These are phyloP conservation scores for Cyclanthera cordifolia DNA, from an alignment of 306 rosid species.

Conservation along the genomic window DNA sequence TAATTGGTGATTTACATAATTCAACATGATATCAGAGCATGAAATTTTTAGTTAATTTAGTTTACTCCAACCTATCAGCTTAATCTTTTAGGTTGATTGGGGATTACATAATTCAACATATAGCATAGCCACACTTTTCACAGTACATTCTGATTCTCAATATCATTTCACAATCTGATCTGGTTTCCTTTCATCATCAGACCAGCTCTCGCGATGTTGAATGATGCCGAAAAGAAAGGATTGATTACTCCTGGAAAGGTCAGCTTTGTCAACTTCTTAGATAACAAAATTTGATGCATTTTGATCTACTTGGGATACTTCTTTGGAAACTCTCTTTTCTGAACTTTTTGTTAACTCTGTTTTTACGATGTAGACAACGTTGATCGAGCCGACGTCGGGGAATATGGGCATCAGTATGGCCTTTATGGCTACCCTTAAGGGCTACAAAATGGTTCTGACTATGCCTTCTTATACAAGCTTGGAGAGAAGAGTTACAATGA, in stretches of 20 bases:
- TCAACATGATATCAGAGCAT: too few species aligned
- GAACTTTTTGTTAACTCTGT: not conserved
- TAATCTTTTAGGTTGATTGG: too few species aligned
- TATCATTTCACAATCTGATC: not conserved
- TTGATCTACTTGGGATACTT: not conserved
- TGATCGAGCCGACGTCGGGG: slow-evolving; percentile 86
- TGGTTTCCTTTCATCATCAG: slow-evolving; percentile 17
- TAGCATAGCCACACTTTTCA: not conserved
- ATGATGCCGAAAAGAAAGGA: slow-evolving; percentile 41
- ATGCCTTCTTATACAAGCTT: slow-evolving; percentile 72
- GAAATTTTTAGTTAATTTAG: too few species aligned
- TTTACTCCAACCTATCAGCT: too few species aligned
- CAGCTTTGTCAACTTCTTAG: slow-evolving; percentile 8
- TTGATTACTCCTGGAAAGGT: slow-evolving; percentile 47
- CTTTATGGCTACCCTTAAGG: slow-evolving; percentile 71
- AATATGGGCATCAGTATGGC: slow-evolving; percentile 91
- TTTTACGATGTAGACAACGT: slow-evolving; percentile 33
- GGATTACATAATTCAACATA: too few species aligned
- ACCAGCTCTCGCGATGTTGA: slow-evolving; percentile 39
- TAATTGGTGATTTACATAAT: too few species aligned
- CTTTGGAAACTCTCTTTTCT: not conserved
- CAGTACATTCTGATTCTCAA: not conserved
- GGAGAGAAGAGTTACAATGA: slow-evolving; percentile 71
- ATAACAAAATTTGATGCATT: not conserved
- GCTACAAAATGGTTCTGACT: slow-evolving; percentile 72